Percentiles rank a stretch among this genome's conserved stretches.
These are phyloP conservation scores for Cryptococcus amylolentus DNA, from an alignment of 1,284 basidiomycete species.

Conservation along the genomic window DNA sequence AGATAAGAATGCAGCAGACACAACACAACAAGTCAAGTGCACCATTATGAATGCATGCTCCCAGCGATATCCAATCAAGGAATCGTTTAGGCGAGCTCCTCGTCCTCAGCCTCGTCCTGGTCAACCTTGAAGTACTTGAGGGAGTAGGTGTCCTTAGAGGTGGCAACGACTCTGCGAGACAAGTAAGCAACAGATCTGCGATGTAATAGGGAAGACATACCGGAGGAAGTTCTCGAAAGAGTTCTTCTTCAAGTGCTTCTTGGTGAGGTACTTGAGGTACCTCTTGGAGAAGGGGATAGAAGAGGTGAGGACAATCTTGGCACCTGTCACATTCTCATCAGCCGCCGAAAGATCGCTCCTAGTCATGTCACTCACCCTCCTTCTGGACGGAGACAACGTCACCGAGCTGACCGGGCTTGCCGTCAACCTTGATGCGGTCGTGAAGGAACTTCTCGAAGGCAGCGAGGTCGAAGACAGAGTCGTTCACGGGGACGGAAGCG, in stretches of 20 bases:
- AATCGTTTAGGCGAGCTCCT: conserved; percentile 27
- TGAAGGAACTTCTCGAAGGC: conserved; percentile 91
- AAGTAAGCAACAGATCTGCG: not conserved
- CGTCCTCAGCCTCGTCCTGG: conserved; percentile 58
- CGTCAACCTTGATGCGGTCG: conserved; percentile 81
- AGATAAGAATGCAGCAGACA: no score
- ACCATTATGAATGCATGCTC: no score
- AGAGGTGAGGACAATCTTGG: conserved; percentile 74
- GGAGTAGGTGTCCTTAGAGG: conserved; percentile 83
- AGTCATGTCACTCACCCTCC: conserved; percentile 61
- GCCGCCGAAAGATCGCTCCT: not conserved
- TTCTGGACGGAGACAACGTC: conserved; percentile 76
- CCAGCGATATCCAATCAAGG: no score
- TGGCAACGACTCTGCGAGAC: conserved; percentile 68
- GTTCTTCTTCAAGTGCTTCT: conserved; percentile 82
- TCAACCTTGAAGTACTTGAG: conserved; percentile 93
- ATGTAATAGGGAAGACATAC: conserved; percentile 19
- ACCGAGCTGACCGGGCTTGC: conserved; percentile 71
- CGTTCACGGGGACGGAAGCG: conserved; percentile 86
- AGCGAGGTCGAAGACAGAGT: conserved; percentile 86
- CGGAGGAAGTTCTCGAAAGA: conserved; percentile 49
- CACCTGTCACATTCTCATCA: conserved; percentile 52
- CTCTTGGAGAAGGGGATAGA: conserved; percentile 85
- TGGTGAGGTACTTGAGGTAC: conserved; percentile 78
- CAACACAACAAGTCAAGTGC: no score